Evolutionary conservation across 805 yeast genomes (phyloP).

Genomic region (Wickerhamiella australiensis): DNA sequence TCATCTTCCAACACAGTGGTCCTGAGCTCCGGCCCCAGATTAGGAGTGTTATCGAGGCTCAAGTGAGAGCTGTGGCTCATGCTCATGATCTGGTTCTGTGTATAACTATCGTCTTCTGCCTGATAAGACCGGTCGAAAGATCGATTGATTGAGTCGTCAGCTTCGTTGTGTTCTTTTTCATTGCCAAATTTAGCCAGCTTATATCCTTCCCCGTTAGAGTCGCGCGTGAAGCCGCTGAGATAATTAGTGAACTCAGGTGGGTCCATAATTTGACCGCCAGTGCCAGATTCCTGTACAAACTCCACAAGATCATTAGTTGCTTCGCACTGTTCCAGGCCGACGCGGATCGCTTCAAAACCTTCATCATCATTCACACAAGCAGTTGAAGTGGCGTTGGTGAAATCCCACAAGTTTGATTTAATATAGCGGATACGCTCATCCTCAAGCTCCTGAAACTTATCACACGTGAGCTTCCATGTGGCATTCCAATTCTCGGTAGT

Average conservation of each 20-base stretch:
- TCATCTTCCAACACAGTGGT: constrained; percentile 4
- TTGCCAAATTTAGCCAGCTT: constrained; percentile 28
- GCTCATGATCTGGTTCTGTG: not conserved
- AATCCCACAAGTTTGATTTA: constrained; percentile 65
- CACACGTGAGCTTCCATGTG: constrained; percentile 59
- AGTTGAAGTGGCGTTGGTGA: constrained; percentile 59
- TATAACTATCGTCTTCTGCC: not conserved
- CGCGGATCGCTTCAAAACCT: constrained; percentile 58
- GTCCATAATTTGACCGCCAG: constrained; percentile 49
- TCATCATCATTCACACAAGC: constrained; percentile 71
- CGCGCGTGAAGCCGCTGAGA: constrained; percentile 33
- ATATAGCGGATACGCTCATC: constrained; percentile 58
- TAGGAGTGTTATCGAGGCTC: constrained; percentile 9
- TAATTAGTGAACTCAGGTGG: constrained; percentile 57
- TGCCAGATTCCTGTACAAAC: constrained; percentile 44
- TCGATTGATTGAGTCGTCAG: not conserved
- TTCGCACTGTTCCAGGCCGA: constrained; percentile 55
- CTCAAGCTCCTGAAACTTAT: constrained; percentile 54
- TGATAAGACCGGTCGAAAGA: not conserved
- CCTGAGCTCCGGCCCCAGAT: constrained; percentile 1
- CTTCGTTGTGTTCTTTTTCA: not conserved
- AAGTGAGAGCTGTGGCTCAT: constrained; percentile 8
- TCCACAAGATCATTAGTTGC: constrained; percentile 44
- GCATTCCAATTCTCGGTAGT: constrained; percentile 50
- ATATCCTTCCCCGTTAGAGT: constrained; percentile 23